Evolutionary conservation across 202 grass and related monocot species (phyloP).

Genomic region (Schoenoplectus triqueter): DNA sequence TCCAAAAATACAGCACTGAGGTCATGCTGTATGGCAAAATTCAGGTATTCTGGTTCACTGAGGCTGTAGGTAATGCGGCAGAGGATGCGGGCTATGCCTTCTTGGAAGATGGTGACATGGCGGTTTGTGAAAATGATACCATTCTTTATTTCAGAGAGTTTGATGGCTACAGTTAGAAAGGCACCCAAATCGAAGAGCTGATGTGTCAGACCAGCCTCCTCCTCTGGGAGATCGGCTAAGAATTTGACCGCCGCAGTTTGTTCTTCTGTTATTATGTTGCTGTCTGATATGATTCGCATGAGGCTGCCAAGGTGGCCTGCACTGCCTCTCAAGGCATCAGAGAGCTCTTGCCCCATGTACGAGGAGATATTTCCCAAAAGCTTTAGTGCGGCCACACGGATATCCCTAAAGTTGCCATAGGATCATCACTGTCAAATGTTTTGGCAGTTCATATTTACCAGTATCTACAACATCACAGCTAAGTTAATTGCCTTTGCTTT

Average conservation of each 20-base stretch:
- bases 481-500: not conserved
- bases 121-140: slow-evolving; percentile 66
- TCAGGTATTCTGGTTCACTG: slow-evolving; percentile 38
- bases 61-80: slow-evolving; percentile 60
- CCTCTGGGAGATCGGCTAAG: slow-evolving; percentile 66
- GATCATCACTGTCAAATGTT: not conserved
- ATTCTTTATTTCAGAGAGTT: slow-evolving; percentile 55
- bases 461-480: not conserved
- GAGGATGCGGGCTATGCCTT: slow-evolving; percentile 69
- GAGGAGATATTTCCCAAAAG: slow-evolving; percentile 74
- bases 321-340: slow-evolving; percentile 50
- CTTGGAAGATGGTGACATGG: slow-evolving; percentile 55
- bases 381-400: slow-evolving; percentile 71
- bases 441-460: not conserved
- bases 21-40: slow-evolving; percentile 44
- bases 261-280: slow-evolving; percentile 58
- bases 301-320: slow-evolving; percentile 54
- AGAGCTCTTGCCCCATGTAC: slow-evolving; percentile 67
- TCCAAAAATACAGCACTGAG: slow-evolving; percentile 59
- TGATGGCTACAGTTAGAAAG: slow-evolving; percentile 49
- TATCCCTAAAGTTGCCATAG: slow-evolving; percentile 43
- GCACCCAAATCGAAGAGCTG: slow-evolving; percentile 61
- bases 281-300: slow-evolving; percentile 42
- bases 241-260: slow-evolving; percentile 59
- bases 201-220: slow-evolving; percentile 50